phyloP scores from a whole-genome alignment of 768 basidiomycete species.

The Phlegmacium glaucopus region DNA sequence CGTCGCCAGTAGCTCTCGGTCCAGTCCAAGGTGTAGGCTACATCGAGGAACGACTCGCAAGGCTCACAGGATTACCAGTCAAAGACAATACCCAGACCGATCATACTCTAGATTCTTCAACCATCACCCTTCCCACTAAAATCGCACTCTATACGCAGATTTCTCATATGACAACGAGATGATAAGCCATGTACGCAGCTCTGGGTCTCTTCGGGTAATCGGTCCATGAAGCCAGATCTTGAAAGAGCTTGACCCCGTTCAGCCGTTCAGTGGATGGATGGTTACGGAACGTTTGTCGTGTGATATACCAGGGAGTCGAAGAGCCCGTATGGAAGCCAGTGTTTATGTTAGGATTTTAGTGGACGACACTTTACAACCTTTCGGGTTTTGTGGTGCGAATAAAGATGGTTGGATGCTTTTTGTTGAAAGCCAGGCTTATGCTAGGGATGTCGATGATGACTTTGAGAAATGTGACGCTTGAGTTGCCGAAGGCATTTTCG shows the following conservation, averaged over 20 bases:
- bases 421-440: slow-evolving; percentile 68
- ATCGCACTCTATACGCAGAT: slow-evolving; percentile 66
- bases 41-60: slow-evolving; percentile 81
- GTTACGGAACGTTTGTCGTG: slow-evolving; percentile 69
- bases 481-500: no score
- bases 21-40: slow-evolving; percentile 84
- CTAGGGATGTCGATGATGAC: slow-evolving; percentile 63
- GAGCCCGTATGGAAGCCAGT: slow-evolving; percentile 9
- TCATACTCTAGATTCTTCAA: slow-evolving; percentile 59
- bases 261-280: slow-evolving; percentile 67
- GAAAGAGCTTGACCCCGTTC: slow-evolving; percentile 64
- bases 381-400: slow-evolving; percentile 55
- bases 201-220: slow-evolving; percentile 50
- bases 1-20: slow-evolving; percentile 60
- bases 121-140: slow-evolving; percentile 69
- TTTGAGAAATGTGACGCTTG: slow-evolving; percentile 52
- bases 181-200: slow-evolving; percentile 68
- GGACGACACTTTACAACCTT: slow-evolving; percentile 65
- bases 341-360: slow-evolving; percentile 73
- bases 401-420: slow-evolving; percentile 60
- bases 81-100: slow-evolving; percentile 75
- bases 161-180: slow-evolving; percentile 88
- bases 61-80: slow-evolving; percentile 64
- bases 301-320: slow-evolving; percentile 2
- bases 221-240: slow-evolving; percentile 20